phyloP scores from a whole-genome alignment of 495 filamentous ascomycete genomes.

The Glarea lozoyensis region DNA sequence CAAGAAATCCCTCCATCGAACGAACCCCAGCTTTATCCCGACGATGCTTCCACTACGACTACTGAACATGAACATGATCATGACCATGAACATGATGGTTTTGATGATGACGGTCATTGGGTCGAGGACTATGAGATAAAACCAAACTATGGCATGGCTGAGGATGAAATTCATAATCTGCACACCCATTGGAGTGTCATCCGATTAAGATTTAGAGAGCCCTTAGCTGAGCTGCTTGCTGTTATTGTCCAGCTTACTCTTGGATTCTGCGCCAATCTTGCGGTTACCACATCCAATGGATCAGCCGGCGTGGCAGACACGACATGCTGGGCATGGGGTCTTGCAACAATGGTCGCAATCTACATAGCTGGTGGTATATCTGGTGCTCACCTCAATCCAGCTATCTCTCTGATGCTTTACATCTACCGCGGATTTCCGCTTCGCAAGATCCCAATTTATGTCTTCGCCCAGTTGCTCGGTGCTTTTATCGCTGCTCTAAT shows the following conservation, averaged over 20 bases:
- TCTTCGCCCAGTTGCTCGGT: constrained; percentile 41
- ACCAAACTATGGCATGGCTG: constrained; percentile 10
- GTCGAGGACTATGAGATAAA: constrained; percentile 6
- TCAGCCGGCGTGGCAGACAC: constrained; percentile 25
- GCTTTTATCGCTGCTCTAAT: constrained; percentile 40
- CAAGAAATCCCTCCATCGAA: no score
- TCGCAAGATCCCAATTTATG: constrained; percentile 40
- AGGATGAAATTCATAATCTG: constrained; percentile 29
- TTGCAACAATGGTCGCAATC: constrained; percentile 49
- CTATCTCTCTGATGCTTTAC: constrained; percentile 40
- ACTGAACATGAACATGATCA: constrained; percentile 19
- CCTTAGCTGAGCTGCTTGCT: constrained; percentile 41
- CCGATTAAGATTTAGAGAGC: constrained; percentile 39
- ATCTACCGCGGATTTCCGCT: constrained; percentile 44
- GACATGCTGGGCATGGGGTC: constrained; percentile 42
- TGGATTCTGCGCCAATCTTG: constrained; percentile 39
- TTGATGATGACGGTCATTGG: constrained; percentile 8
- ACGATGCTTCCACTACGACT: constrained; percentile 17
- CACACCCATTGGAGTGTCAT: constrained; percentile 45
- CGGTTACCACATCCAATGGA: constrained; percentile 29
- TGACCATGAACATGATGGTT: constrained; percentile 32
- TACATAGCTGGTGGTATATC: constrained; percentile 46
- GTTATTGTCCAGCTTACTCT: constrained; percentile 27
- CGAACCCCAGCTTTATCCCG: constrained; percentile 11
- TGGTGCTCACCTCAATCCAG: constrained; percentile 44